Conservation (phyloP, 2,329 filamentous ascomycete species). For the Diplodia mutila region DNA sequence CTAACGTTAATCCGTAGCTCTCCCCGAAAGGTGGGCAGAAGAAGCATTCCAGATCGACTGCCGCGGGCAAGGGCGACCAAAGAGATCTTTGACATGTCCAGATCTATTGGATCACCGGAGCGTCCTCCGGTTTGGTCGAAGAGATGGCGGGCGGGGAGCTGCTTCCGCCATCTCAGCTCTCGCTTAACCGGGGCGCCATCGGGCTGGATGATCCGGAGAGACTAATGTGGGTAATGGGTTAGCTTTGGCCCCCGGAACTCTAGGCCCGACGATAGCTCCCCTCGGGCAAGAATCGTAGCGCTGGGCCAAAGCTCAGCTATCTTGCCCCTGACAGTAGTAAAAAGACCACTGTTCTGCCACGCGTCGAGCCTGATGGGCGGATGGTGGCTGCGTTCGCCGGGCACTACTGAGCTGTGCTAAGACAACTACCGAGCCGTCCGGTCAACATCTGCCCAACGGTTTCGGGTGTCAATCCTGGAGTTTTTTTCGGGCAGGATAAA, state of each 20-base stretch:
- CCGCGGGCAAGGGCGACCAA: no score
- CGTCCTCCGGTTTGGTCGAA: background rate
- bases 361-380: background rate
- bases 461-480: background rate
- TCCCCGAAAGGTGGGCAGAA: background rate
- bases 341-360: background rate
- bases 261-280: background rate
- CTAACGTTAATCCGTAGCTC: background rate
- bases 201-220: background rate
- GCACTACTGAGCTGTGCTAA: background rate
- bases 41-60: background rate
- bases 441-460: background rate
- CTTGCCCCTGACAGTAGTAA: background rate
- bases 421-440: background rate
- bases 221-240: background rate
- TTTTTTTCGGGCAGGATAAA: no score
- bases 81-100: background rate
- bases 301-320: background rate
- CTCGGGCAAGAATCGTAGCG: background rate
- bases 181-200: background rate
- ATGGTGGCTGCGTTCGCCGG: background rate
- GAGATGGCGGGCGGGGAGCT: background rate
- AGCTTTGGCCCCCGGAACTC: background rate
- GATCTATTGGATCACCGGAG: background rate
- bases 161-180: background rate